Evolutionary conservation across 1,284 basidiomycete species (phyloP).

Genomic region (Cutaneotrichosporon curvatum): DNA sequence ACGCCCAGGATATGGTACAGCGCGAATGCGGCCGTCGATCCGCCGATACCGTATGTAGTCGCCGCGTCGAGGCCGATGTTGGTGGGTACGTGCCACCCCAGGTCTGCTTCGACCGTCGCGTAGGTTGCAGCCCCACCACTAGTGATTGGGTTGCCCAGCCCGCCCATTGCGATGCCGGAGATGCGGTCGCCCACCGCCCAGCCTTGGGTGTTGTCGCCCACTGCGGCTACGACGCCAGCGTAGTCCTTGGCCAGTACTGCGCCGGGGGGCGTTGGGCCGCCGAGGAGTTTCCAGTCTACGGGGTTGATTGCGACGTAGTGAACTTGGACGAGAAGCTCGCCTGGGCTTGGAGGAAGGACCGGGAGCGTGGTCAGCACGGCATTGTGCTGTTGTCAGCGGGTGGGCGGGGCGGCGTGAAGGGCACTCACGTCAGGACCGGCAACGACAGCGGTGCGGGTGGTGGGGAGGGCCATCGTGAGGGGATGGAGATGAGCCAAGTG

Average conservation of each 20-base stretch:
- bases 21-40: conserved; percentile 37
- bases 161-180: conserved; percentile 49
- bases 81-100: conserved; percentile 21
- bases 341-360: background rate
- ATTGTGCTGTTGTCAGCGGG: no score
- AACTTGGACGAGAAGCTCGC: conserved; percentile 5
- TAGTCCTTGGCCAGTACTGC: conserved; percentile 49
- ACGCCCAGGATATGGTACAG: conserved; percentile 1
- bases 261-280: conserved; percentile 25
- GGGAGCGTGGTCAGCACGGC: background rate
- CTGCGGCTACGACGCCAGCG: conserved; percentile 45
- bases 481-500: no score
- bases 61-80: conserved; percentile 41
- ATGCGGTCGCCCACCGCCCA: conserved; percentile 47
- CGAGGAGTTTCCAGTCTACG: conserved; percentile 39
- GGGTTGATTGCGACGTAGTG: background rate
- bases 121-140: conserved; percentile 46
- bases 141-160: conserved; percentile 26
- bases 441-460: no score
- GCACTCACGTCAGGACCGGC: no score
- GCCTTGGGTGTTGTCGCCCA: conserved; percentile 36
- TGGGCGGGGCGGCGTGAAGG: no score
- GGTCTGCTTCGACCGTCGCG: conserved; percentile 27
- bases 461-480: no score
- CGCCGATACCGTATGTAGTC: conserved; percentile 44